Base-by-base conservation (phyloP, 2,329 filamentous ascomycete genomes). In the Trichophyton mentagrophytes region DNA sequence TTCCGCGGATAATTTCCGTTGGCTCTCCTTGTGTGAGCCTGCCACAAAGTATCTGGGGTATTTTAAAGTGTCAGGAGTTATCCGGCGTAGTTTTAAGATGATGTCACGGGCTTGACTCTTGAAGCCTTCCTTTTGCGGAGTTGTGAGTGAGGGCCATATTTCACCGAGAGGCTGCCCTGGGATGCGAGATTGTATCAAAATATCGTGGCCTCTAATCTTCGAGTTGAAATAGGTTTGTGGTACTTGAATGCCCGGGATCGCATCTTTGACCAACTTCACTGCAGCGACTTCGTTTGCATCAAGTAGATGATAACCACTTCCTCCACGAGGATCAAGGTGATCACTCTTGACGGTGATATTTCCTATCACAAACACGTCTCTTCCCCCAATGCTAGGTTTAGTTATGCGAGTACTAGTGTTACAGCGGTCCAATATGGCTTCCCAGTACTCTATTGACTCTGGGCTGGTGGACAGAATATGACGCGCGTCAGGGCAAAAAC, bases 121-220 rank as follows among this genome's bases (percentile, higher is more conserved):
- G 57, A 74, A 66, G 22, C 49, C 59, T 15, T 67, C 62, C 25
- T 73, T 71, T 61, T 76, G 69, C 17, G 68, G 65, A 7, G 61
- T n/a, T 20, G 66, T 68, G 22, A 76, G 68, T 59, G 73, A 71
- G 22, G 61, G 59, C 64, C 63, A 64, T 3, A 59, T 63, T 49
- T 49, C 59, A 66, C 71, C 71, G 69, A 76, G 64, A 13, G 73
- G 71, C 56, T 74, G 70, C 3, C 74, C 74, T 3, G 73, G 71
- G 22, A 76, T 71, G 49, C 73, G 67, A 13, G 72, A 73, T 64
- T 75, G 73, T 47, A 74, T 68, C 6, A 73, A 71, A 46, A 75
- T 67, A 61, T 76, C 74, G 58, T 70, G 73, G 47, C 68, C 72
- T 27, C 72, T 69, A 51, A 76, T 66, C 36, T 66, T 71, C 13